A percentile compares a stretch with the other conserved stretches of the same genome.
These are phyloP conservation scores for Senna tora DNA, from an alignment of 306 rosid species.

Conservation along the genomic window DNA sequence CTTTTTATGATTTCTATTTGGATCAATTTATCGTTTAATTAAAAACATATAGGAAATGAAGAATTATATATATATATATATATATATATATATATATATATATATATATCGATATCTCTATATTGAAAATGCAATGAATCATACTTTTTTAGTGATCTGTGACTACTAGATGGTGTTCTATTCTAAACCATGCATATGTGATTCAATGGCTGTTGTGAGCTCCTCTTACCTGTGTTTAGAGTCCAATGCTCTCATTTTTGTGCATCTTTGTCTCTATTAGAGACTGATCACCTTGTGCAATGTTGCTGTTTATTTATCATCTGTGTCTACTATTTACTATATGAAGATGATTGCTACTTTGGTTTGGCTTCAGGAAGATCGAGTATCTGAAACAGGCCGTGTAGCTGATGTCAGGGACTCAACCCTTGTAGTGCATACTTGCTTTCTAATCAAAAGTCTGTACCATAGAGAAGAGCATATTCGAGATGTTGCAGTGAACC, in stretches of 20 bases:
- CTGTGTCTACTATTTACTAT: constrained; percentile 20
- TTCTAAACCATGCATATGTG: constrained; percentile 9
- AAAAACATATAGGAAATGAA: background rate
- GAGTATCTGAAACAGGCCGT: constrained; percentile 83
- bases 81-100: background rate
- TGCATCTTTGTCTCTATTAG: constrained; percentile 15
- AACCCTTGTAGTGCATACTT: constrained; percentile 76
- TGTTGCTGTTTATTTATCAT: constrained; percentile 23
- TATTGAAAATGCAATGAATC: constrained; percentile 22
- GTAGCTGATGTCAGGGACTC: constrained; percentile 85
- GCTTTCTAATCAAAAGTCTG: constrained; percentile 82
- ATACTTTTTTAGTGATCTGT: background rate
- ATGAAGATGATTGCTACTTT: constrained; percentile 37
- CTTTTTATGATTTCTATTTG: constrained; percentile 23
- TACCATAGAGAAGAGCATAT: constrained; percentile 92
- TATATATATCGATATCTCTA: background rate
- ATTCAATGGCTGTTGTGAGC: constrained; percentile 6
- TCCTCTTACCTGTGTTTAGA: background rate
- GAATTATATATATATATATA: background rate
- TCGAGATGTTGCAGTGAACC: constrained; percentile 79
- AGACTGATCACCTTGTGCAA: constrained; percentile 7
- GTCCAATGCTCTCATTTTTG: constrained; percentile 6
- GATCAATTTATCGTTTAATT: constrained; percentile 19
- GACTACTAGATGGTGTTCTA: background rate
- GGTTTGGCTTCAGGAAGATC: constrained; percentile 79